Evolutionary conservation across 768 basidiomycete species (phyloP).

Genomic region (Leccinum ochraceum): DNA sequence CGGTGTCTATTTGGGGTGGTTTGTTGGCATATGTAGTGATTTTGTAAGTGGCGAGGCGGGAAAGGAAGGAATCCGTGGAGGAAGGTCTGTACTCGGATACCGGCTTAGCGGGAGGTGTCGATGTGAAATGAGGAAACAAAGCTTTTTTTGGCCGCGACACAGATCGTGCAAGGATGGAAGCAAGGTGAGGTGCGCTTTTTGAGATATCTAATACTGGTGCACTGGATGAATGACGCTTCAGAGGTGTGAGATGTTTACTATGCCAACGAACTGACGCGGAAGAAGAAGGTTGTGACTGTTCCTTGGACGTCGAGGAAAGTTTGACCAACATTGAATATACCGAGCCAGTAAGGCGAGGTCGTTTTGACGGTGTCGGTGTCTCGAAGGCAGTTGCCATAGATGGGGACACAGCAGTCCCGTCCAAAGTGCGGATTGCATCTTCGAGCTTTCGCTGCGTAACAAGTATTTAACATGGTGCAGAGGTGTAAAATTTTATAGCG

Average conservation of each 20-base stretch:
- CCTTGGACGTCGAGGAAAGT: conserved; percentile 65
- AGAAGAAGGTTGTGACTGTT: conserved; percentile 35
- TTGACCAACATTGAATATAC: conserved; percentile 79
- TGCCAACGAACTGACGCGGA: conserved; percentile 16
- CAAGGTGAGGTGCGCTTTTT: conserved; percentile 67
- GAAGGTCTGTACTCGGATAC: conserved; percentile 76
- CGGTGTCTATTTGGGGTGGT: conserved; percentile 69
- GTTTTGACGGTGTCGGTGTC: conserved; percentile 47
- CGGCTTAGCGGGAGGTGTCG: conserved; percentile 24
- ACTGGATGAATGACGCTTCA: conserved; percentile 3
- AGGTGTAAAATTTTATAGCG: neutral
- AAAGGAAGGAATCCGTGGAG: conserved; percentile 69
- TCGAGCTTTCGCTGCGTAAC: conserved; percentile 69
- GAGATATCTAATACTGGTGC: conserved; percentile 35
- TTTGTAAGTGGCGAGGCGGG: conserved; percentile 75
- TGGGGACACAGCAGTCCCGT: conserved; percentile 55
- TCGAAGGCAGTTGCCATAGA: conserved; percentile 31
- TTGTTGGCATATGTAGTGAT: conserved; percentile 81
- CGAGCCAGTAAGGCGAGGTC: conserved; percentile 55
- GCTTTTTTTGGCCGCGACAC: conserved; percentile 54
- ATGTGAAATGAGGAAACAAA: conserved; percentile 42
- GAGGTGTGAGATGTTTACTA: conserved; percentile 1
- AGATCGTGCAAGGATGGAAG: conserved; percentile 69
- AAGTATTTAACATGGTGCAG: neutral
- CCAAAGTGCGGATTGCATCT: conserved; percentile 73